Percentiles rank a stretch among this genome's conserved stretches.
phyloP scores from a whole-genome alignment of 345 rosid genomes.

The Dipteronia dyeriana region DNA sequence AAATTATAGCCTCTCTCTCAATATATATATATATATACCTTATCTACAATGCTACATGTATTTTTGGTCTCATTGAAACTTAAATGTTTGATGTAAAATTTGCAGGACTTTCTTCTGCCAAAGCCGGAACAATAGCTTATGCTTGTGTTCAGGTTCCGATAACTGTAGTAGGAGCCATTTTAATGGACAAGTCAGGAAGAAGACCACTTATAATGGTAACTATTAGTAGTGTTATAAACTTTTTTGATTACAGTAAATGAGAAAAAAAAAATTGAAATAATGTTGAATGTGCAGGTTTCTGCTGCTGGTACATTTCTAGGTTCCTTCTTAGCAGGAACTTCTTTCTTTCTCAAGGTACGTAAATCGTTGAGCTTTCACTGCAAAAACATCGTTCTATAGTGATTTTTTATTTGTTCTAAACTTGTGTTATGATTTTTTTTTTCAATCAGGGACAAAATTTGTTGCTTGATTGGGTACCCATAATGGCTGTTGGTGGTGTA shows the following conservation, averaged over 20 bases:
- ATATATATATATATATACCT: not conserved
- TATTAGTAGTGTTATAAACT: not conserved
- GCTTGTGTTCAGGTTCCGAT: slow-evolving; percentile 93
- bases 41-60: not conserved
- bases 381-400: not conserved
- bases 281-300: slow-evolving; percentile 48
- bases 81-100: not conserved
- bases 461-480: slow-evolving; percentile 65
- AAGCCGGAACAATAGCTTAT: slow-evolving; percentile 74
- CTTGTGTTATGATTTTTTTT: slow-evolving; percentile 3
- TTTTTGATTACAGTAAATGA: too few species aligned
- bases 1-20: slow-evolving; percentile 18
- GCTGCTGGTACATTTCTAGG: slow-evolving; percentile 78
- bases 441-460: slow-evolving; percentile 52
- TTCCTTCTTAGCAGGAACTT: slow-evolving; percentile 67
- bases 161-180: slow-evolving; percentile 69
- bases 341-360: slow-evolving; percentile 73
- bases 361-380: not conserved
- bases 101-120: slow-evolving; percentile 75
- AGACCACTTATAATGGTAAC: slow-evolving; percentile 87
- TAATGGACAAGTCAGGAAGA: slow-evolving; percentile 84
- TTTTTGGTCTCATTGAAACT: not conserved
- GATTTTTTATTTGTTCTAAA: slow-evolving; percentile 7
- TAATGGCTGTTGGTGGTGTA: slow-evolving; percentile 70
- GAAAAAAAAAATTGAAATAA: too few species aligned